Evolutionary conservation across 148 eudicot genomes (phyloP), one percentile per base, ranked within the genome.

Genomic region (Polygonum aviculare): DNA sequence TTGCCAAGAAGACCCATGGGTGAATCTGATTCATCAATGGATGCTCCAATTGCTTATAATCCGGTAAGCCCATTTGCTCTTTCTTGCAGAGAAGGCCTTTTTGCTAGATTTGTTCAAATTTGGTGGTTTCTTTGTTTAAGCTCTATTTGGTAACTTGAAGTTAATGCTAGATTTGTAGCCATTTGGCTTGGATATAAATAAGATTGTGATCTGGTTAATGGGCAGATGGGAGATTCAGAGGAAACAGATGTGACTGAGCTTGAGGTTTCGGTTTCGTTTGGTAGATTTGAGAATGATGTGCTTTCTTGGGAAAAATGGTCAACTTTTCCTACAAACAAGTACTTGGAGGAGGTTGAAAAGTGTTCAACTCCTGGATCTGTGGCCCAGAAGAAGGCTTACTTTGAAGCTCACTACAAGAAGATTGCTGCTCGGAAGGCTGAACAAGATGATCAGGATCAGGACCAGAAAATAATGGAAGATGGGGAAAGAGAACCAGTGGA

Each of bases 301-400:
- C 93, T 92, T 84, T 87, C 92, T 78, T 94, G 98, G 98, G 98
- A 94, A 82, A 90, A 90, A 88, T 94, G 96, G 96, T 94, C 98
- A 5, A 57, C 98, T 79, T 94, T 94, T 80, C 91, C 97, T 22
- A 84, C 93, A 50, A 94, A 94, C 62, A 92, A 89, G 86, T 94
- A 94, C 83, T 83, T 94, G 70, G 98, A 94, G 75, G 98, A 94
- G 84, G 97, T 89, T 40, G 98, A 85, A 75, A 94, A 85, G 80
- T 89, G 86, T 74, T 88, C 97, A 2, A 92, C 96, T 36, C 97
- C 98, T 36, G 98, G 98, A 51, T 94, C 98, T 12, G 98, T 94
- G 5, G 98, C 98, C 72, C 92, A 92, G 77, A 94, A 94, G 86
- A 88, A 86, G 81, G 98, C 98, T 49, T 94, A 92, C 81, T 94